Conservation (phyloP, 768 basidiomycete species). For the Tulasnella sp. region DNA sequence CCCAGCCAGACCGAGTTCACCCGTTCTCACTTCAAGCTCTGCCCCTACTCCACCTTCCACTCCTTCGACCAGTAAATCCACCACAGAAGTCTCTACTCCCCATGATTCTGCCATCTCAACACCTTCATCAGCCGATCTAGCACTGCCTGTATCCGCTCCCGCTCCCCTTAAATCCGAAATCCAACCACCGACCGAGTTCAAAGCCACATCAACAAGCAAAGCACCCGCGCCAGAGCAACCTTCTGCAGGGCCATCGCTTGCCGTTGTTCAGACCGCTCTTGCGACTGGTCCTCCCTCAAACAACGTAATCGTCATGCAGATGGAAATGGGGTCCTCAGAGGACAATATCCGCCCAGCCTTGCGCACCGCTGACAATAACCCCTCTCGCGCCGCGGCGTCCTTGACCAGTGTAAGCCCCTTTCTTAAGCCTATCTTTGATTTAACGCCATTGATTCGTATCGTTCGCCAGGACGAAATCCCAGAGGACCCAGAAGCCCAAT, state of each 20-base stretch:
- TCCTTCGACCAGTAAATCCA: constrained; percentile 29
- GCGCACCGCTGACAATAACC: constrained; percentile 93
- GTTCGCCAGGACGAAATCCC: constrained; percentile 65
- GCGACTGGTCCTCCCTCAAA: constrained; percentile 74
- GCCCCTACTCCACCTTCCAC: constrained; percentile 24
- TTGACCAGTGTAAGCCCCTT: constrained; percentile 69
- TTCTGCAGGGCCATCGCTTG: constrained; percentile 33
- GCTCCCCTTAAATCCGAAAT: constrained; percentile 31
- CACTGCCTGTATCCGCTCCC: background rate
- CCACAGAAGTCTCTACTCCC: too few species aligned
- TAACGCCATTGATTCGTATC: constrained; percentile 2
- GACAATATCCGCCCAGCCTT: constrained; percentile 81
- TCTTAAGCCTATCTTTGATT: constrained; percentile 10
- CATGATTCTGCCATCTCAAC: constrained; percentile 31
- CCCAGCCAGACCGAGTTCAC: background rate
- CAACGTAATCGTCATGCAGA: constrained; percentile 71
- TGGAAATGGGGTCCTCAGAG: constrained; percentile 89
- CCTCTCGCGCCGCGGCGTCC: constrained; percentile 95
- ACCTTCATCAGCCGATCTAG: constrained; percentile 31
- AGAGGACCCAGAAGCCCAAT: constrained; percentile 39
- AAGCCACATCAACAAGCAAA: constrained; percentile 28
- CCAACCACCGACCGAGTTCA: constrained; percentile 31
- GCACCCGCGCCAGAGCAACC: constrained; percentile 32
- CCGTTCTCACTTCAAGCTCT: constrained; percentile 28
- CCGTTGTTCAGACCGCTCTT: constrained; percentile 56